phyloP scores from a whole-genome alignment of 345 rosid genomes.

The Eucalyptus marginata region DNA sequence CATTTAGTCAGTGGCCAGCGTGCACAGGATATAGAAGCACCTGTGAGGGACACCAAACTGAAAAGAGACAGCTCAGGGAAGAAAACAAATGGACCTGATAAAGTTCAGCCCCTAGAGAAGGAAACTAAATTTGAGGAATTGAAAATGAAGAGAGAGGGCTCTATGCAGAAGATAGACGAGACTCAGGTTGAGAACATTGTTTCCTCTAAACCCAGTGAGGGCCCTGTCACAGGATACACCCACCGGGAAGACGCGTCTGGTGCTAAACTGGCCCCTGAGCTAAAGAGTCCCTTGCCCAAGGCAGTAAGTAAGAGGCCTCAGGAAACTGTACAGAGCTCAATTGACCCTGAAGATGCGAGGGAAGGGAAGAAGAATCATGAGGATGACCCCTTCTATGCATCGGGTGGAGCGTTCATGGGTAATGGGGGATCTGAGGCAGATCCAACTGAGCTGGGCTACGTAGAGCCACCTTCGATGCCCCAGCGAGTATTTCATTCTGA shows the following conservation, averaged over 20 bases:
- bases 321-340: slow-evolving; percentile 29
- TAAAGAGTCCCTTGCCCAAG: slow-evolving; percentile 10
- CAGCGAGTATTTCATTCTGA: slow-evolving; percentile 76
- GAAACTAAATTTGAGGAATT: slow-evolving; percentile 21
- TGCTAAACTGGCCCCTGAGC: slow-evolving; percentile 7
- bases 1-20: slow-evolving; percentile 10
- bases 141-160: slow-evolving; percentile 38
- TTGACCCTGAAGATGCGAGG: slow-evolving; percentile 24
- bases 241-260: slow-evolving; percentile 21
- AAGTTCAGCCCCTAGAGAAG: slow-evolving; percentile 17
- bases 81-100: slow-evolving; percentile 27
- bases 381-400: slow-evolving; percentile 26
- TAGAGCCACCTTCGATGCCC: slow-evolving; percentile 44
- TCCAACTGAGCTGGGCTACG: slow-evolving; percentile 27
- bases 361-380: slow-evolving; percentile 33
- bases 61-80: slow-evolving; percentile 20
- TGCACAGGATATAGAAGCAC: slow-evolving; percentile 16
- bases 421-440: slow-evolving; percentile 33
- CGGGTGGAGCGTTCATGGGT: slow-evolving; percentile 26
- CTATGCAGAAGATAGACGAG: slow-evolving; percentile 24
- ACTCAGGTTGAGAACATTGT: slow-evolving; percentile 13
- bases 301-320: slow-evolving; percentile 25
- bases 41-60: slow-evolving; percentile 16
- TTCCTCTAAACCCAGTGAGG: slow-evolving; percentile 11
- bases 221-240: slow-evolving; percentile 1